Base-by-base conservation (phyloP, 2,329 filamentous ascomycete genomes). In the Aureobasidium mangrovei region DNA sequence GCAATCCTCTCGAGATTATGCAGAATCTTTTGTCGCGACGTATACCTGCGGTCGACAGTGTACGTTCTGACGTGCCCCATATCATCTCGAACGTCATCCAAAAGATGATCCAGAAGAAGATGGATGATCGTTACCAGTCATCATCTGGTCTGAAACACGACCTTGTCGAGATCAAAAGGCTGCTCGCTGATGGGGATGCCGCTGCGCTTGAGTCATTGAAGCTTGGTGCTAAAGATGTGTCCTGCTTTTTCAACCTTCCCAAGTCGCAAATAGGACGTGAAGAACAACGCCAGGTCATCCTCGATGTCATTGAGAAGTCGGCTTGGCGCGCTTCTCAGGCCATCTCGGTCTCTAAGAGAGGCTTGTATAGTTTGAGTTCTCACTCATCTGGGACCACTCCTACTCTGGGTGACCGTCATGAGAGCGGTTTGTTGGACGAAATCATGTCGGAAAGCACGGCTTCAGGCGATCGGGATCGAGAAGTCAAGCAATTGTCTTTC, bases 81-180 rank as follows among this genome's bases (percentile, higher is more conserved):
- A 85, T 86, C 6, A 75, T 96, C 40, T 86, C 86, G 1, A 79
- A 81, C 32, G 86, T 96, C 41, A 88, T 97, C 39, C 86, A 91
- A 65, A 94, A 90, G 67, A 95, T 94, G 79, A 95, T 90, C 0
- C 84, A 89, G 57, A 95, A 94, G 69, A 86, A 84, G 57, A 87
- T 95, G 45, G 80, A 83, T 55, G 91, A 96, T 56, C 82, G 91
- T 10, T 97, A 96, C 66, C 86, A 95, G 63, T 95, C 89, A 4
- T 86, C 87, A 0, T 90, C 88, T 56, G 91, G 91, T 2, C 77
- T 96, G 56, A 89, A 89, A 60, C 78, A 88, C 63, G 91, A 97
- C 66, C 72, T 97, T 47, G 70, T 83, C 49, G 78, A 83, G 62
- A 83, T 95, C 4, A 83, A 88, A 59, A 79, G 84, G 59, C 77